phyloP scores from a whole-genome alignment of 2,329 filamentous ascomycete genomes.

The Fusarium anthophilum region DNA sequence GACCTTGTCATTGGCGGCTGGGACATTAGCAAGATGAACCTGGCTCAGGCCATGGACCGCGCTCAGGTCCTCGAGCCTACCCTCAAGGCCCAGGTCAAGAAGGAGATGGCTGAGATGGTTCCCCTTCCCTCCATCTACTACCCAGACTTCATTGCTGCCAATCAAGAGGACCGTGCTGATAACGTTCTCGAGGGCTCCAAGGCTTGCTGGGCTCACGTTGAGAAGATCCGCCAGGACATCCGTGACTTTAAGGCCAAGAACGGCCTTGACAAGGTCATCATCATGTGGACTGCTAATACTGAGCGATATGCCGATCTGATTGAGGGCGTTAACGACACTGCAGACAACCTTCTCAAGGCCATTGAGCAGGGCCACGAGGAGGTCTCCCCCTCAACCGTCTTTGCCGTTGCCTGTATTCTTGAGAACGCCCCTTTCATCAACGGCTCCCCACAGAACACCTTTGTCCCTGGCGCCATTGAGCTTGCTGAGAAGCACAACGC shows the following conservation, averaged over 20 bases:
- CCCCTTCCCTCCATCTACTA: conserved; percentile 98
- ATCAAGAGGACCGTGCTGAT: conserved; percentile 96
- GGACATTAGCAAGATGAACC: conserved; percentile 93
- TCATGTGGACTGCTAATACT: conserved; percentile 99
- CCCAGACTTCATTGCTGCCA: conserved; percentile 98
- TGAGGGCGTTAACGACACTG: conserved; percentile 92
- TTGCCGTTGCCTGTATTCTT: conserved; percentile 92
- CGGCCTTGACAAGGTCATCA: conserved; percentile 90
- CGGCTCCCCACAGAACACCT: conserved; percentile 98
- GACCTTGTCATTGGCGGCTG: conserved; percentile 95
- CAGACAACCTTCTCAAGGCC: conserved; percentile 88
- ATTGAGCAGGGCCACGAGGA: conserved; percentile 90
- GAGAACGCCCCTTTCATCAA: conserved; percentile 97
- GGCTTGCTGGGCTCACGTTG: conserved; percentile 87
- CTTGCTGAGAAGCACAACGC: conserved; percentile 86
- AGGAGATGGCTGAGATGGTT: conserved; percentile 90
- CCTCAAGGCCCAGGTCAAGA: conserved; percentile 87
- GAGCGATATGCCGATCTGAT: conserved; percentile 94
- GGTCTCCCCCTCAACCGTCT: conserved; percentile 94
- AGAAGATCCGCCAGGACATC: conserved; percentile 93
- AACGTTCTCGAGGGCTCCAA: conserved; percentile 86
- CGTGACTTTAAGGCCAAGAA: conserved; percentile 91
- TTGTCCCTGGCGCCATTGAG: conserved; percentile 90
- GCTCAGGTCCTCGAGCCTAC: conserved; percentile 95
- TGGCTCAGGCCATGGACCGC: conserved; percentile 93